Percentiles rank a stretch among this genome's conserved stretches.
phyloP scores from a whole-genome alignment of 2,329 filamentous ascomycete genomes.

The Hypomyces perniciosus region DNA sequence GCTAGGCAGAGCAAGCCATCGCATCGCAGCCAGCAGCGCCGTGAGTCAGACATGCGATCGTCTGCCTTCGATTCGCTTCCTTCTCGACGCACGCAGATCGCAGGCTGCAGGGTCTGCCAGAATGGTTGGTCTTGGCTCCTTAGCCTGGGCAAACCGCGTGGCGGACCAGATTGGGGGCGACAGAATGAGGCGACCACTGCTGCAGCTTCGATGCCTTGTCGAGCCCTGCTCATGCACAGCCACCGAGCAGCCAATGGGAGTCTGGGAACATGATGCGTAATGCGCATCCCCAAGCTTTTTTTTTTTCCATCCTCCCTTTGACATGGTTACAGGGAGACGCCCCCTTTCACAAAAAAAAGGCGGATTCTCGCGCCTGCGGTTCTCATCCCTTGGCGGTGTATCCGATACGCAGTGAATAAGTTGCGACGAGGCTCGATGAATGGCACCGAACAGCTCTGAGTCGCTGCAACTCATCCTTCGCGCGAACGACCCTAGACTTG shows the following conservation, averaged over 20 bases:
- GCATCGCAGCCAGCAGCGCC: background rate
- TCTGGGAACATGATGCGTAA: conserved; percentile 1
- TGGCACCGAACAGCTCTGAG: background rate
- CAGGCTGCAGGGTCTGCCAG: conserved; percentile 11
- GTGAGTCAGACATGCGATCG: conserved; percentile 9
- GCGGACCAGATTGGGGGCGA: conserved; percentile 2
- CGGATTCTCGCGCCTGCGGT: background rate
- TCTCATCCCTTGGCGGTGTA: conserved; percentile 10
- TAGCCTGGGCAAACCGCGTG: conserved; percentile 2
- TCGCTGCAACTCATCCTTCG: background rate
- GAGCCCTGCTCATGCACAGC: conserved; percentile 11
- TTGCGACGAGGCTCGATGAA: background rate
- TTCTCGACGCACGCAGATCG: conserved; percentile 4
- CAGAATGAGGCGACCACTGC: conserved; percentile 6
- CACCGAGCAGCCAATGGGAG: conserved; percentile 11
- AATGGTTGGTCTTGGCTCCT: conserved; percentile 1
- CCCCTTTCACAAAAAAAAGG: background rate
- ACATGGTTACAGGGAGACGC: background rate
- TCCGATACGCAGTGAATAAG: conserved; percentile 8
- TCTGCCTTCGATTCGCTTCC: conserved; percentile 9
- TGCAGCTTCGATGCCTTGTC: conserved; percentile 11
- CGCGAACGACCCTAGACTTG: background rate
- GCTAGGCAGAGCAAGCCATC: background rate
- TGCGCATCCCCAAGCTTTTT: background rate
- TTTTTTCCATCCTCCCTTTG: background rate